Evolutionary conservation across 306 rosid genomes (phyloP), one percentile per base, ranked within the genome.

Genomic region (Dalbergia cochinchinensis): DNA sequence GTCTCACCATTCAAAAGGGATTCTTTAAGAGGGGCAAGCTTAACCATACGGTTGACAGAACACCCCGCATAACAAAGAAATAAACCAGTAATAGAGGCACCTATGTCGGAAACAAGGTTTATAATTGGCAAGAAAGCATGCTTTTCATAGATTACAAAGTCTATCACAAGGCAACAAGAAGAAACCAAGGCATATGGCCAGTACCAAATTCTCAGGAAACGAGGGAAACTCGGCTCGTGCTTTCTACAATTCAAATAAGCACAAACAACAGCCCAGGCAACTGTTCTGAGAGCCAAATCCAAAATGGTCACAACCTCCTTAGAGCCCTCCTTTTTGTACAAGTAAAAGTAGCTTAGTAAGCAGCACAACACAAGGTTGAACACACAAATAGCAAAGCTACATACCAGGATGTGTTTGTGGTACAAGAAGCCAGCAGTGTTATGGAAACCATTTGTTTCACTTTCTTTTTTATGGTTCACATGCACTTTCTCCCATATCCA

Each of bases 1-100:
- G 83, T 44, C 31, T 78, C 78, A 69, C 91, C 91, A 48, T 88
- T 91, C 82, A 94, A 83, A 85, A 94, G 93, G 75, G 92, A 65
- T 59, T 94, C 97, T 51, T 85, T 85, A 57, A 92, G 94, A 67
- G 80, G 62, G 65, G 69, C 19, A 67, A 61, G 69, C 31, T 80
- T 80, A 71, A 76, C 78, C 82, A 75, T 80, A 11, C 60, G 85
- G 66, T 84, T 83, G 50, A 72, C 71, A 11, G 65, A 80, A 79
- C 45, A 64, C 72, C 83, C 93, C 37, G 82, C 80, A 68, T 54
- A 87, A 39, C 87, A 76, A 62, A 92, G 72, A 79, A 85, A 80
- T 62, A 88, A 78, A 22, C 90, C 94, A 37, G 61, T 65, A 22
- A 89, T 0, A 81, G 84, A 65, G 12, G 87, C 89, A 13, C 81